Percentiles rank a stretch among this genome's conserved stretches.
phyloP scores from a whole-genome alignment of 2,329 filamentous ascomycete species.

The Fusarium musae region DNA sequence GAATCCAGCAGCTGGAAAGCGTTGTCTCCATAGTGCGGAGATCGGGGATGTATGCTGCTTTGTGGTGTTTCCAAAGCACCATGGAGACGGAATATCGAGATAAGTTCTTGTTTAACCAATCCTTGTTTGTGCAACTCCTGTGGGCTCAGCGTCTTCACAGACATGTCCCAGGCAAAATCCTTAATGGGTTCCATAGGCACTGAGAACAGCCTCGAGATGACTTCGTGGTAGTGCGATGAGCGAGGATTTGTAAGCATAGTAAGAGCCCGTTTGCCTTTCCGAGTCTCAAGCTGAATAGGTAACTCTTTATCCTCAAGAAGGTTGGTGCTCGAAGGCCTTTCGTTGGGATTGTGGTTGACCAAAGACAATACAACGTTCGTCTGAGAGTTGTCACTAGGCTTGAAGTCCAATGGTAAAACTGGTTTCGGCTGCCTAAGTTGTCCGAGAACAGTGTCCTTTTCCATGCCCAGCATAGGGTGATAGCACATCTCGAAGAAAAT shows the following conservation, averaged over 20 bases:
- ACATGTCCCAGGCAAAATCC: slow-evolving; percentile 82
- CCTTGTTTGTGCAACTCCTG: slow-evolving; percentile 76
- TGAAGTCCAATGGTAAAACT: slow-evolving; percentile 78
- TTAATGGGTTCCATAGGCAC: slow-evolving; percentile 81
- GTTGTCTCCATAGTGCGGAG: slow-evolving; percentile 77
- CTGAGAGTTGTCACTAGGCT: slow-evolving; percentile 75
- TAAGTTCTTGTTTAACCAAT: slow-evolving; percentile 78
- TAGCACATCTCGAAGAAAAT: slow-evolving; percentile 99
- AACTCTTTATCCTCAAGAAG: slow-evolving; percentile 87
- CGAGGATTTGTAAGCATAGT: slow-evolving; percentile 82
- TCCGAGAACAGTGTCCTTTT: slow-evolving; percentile 72
- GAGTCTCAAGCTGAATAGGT: slow-evolving; percentile 85
- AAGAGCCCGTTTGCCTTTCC: slow-evolving; percentile 81
- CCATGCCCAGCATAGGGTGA: slow-evolving; percentile 72
- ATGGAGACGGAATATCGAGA: slow-evolving; percentile 85
- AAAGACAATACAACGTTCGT: slow-evolving; percentile 82
- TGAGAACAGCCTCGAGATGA: slow-evolving; percentile 86
- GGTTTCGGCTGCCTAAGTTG: slow-evolving; percentile 75
- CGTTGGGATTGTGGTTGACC: slow-evolving; percentile 82
- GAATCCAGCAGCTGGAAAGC: slow-evolving; percentile 84
- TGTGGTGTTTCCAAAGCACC: slow-evolving; percentile 85
- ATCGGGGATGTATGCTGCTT: slow-evolving; percentile 82
- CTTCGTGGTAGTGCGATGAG: slow-evolving; percentile 90
- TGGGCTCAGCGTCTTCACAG: slow-evolving; percentile 62
- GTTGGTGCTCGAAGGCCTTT: slow-evolving; percentile 84